Evolutionary conservation across 768 basidiomycete genomes (phyloP), one percentile per base, ranked within the genome.

Genomic region (Macrolepiota albuminosa): DNA sequence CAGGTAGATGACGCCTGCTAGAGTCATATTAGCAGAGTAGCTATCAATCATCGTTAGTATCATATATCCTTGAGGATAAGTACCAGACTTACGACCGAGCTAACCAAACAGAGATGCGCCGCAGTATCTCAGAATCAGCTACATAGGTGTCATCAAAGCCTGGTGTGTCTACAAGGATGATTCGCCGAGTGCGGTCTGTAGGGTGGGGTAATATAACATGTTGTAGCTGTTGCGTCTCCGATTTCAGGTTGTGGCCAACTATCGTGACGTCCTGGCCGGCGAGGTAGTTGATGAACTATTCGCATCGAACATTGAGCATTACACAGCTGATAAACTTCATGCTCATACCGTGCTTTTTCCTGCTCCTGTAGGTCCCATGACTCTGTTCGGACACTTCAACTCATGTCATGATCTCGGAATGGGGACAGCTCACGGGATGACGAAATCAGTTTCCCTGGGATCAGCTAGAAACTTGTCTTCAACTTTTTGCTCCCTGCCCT

Each of bases 1-100:
- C 46, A 66, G 54, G 42, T 66, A 66, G 36, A 66, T 59, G 54
- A 66, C 60, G 14, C 62, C 65, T 21, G 60, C 55, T 11, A 66
- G 43, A 39, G 37, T 60, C 55, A 61, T 61, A 46, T 66, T 63
- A 7, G 56, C 59, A 34, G 46, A 57, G 26, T 63, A 63, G n/a
- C 62, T 63, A 56, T 14, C 10, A 42, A 36, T 18, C 4, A 26
- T 47, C 14, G 14, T 39, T 24, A 57, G 18, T 29, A 26, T 31
- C 40, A 6, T 14, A 46, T 31, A 26, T 18, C 18, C 29, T 34
- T 7, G 1, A 29, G 4, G n/a, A n/a, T 2, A 3, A 40, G 18
- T 6, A n/a, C 11, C 3, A 34, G 11, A 29, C 56, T 37, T 47
- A 63, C 62, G 62, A 63, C 50, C 55, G 62, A 39, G 59, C 62